phyloP scores from a whole-genome alignment of 495 filamentous ascomycete genomes.

The Oidiodendron maius region DNA sequence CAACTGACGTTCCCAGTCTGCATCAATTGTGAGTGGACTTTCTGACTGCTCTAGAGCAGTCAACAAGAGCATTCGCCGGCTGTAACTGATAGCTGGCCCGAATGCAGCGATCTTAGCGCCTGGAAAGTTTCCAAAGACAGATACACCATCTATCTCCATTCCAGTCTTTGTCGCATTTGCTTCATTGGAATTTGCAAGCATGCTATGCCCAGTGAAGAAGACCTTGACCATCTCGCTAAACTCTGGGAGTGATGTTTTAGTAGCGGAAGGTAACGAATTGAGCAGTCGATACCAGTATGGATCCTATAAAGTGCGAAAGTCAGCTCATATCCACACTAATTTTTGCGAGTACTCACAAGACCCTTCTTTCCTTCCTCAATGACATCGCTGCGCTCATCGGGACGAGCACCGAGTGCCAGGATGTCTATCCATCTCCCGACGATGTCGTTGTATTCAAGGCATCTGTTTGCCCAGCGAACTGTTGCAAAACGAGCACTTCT shows the following conservation, averaged over 20 bases:
- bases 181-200: conserved; percentile 19
- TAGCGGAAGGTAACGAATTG: conserved; percentile 38
- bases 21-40: conserved; percentile 52
- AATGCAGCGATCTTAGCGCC: conserved; percentile 47
- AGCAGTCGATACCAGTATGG: conserved; percentile 71
- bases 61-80: conserved; percentile 66
- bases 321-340: neutral
- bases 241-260: conserved; percentile 31
- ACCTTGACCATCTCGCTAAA: conserved; percentile 38
- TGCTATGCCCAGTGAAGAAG: conserved; percentile 37
- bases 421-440: conserved; percentile 84
- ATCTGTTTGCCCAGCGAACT: conserved; percentile 88
- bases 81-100: conserved; percentile 60
- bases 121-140: conserved; percentile 34
- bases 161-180: conserved; percentile 24
- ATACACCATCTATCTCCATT: conserved; percentile 27
- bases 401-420: conserved; percentile 61
- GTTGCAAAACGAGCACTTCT: conserved; percentile 73
- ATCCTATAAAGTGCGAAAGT: conserved; percentile 15
- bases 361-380: conserved; percentile 88
- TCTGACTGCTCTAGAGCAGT: conserved; percentile 54
- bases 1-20: conserved; percentile 80
- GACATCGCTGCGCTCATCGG: conserved; percentile 68
- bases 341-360: conserved; percentile 36
- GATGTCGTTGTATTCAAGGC: conserved; percentile 71